Conservation (phyloP, 352 stramenopile genomes). For the Halophytophthora polymorphica region DNA sequence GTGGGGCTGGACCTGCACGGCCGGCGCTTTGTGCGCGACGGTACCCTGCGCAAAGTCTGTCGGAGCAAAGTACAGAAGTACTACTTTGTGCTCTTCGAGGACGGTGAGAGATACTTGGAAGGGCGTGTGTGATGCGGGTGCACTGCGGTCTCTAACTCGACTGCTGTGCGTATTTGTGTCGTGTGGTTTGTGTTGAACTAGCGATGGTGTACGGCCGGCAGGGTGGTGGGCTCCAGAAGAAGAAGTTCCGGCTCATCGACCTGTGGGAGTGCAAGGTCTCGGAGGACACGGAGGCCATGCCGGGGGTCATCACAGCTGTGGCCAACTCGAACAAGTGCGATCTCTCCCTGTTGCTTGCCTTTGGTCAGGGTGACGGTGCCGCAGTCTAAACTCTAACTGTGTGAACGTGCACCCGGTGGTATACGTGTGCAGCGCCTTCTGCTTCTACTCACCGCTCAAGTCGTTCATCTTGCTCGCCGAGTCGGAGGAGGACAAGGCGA, state of each 20-base stretch:
- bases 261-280: constrained; percentile 77
- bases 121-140: too few species aligned
- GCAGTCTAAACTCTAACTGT: constrained; percentile 5
- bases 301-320: constrained; percentile 61
- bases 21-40: constrained; percentile 70
- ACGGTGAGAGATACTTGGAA: constrained; percentile 45
- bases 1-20: constrained; percentile 68
- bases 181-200: constrained; percentile 13
- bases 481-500: constrained; percentile 55
- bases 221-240: constrained; percentile 61
- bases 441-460: constrained; percentile 84
- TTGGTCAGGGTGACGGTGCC: constrained; percentile 2
- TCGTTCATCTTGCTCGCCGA: constrained; percentile 81
- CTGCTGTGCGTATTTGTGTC: neutral
- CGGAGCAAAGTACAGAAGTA: constrained; percentile 81
- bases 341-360: neutral
- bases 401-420: constrained; percentile 3
- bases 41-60: constrained; percentile 81
- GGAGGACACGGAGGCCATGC: constrained; percentile 64
- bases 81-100: constrained; percentile 81
- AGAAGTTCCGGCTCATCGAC: constrained; percentile 80
- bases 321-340: constrained; percentile 66
- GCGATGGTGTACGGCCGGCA: constrained; percentile 71
- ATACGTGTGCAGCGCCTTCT: constrained; percentile 55
- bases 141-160: neutral